These are phyloP conservation scores for Ophiostoma piceae DNA, from an alignment of 2,329 filamentous ascomycete species.

Conservation along the genomic window DNA sequence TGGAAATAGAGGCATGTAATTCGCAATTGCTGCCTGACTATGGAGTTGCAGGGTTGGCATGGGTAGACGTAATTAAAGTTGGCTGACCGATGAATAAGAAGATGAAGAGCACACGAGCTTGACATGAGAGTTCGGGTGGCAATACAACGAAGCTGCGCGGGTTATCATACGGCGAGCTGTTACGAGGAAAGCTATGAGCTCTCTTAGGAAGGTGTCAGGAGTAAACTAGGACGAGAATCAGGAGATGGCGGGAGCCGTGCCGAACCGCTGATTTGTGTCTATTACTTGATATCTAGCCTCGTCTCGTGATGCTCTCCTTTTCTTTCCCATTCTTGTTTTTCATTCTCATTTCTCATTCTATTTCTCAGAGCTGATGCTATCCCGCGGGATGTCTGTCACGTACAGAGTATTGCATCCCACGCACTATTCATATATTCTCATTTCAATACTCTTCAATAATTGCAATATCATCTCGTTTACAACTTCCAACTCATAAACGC, in stretches of 20 bases:
- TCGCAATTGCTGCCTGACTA: not conserved
- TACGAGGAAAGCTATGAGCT: not conserved
- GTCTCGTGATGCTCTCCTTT: not conserved
- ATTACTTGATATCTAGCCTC: not conserved
- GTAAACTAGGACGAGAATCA: not conserved
- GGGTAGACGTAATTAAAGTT: not conserved
- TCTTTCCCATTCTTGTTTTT: no score
- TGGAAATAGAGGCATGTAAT: not conserved
- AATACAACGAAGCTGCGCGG: slow-evolving; percentile 1
- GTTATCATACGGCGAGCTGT: not conserved
- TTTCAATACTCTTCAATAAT: no score
- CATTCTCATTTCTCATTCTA: no score
- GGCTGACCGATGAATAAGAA: not conserved
- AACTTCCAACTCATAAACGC: not conserved
- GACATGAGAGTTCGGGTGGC: not conserved
- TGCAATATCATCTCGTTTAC: not conserved
- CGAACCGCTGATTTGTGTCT: not conserved
- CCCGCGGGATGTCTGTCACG: no score
- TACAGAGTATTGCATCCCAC: no score
- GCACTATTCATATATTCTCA: no score
- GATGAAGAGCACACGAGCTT: not conserved
- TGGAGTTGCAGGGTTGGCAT: slow-evolving; percentile 4
- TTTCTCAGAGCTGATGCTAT: no score
- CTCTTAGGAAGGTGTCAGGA: not conserved
- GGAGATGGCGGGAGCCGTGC: not conserved